These are phyloP conservation scores for Aphanocladium album DNA, from an alignment of 2,329 filamentous ascomycete species.

Conservation along the genomic window DNA sequence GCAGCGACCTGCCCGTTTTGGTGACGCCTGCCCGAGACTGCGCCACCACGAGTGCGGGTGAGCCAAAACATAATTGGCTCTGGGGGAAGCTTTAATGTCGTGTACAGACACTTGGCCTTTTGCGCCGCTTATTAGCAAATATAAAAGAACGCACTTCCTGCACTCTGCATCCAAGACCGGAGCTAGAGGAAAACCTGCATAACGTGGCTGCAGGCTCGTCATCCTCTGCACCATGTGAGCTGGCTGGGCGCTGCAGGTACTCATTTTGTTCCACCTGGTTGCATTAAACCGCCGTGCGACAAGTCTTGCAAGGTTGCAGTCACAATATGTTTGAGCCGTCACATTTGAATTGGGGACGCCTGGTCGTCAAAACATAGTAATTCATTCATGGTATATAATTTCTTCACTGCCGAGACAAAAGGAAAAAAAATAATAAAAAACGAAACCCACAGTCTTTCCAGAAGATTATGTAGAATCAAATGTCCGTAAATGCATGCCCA, in stretches of 20 bases:
- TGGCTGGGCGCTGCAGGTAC: too few species aligned
- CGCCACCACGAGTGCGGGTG: not conserved
- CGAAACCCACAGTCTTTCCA: not conserved
- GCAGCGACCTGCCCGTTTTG: not conserved
- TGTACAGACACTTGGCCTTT: too few species aligned
- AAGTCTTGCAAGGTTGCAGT: too few species aligned
- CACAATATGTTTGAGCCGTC: too few species aligned
- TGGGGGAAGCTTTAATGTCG: too few species aligned
- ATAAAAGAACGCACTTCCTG: not conserved
- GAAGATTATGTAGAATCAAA: conserved; percentile 5
- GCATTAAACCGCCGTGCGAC: too few species aligned
- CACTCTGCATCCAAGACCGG: not conserved
- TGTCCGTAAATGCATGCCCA: not conserved
- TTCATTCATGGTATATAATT: conserved; percentile 7
- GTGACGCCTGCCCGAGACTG: not conserved
- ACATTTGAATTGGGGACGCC: too few species aligned
- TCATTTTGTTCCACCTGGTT: too few species aligned
- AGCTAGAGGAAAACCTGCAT: not conserved
- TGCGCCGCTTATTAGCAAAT: not conserved
- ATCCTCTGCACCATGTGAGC: too few species aligned
- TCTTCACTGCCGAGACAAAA: conserved; percentile 3
- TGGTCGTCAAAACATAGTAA: not conserved
- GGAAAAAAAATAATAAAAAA: not conserved
- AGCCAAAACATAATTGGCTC: too few species aligned
- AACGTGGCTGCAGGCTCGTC: not conserved